Evolutionary conservation across 2,329 filamentous ascomycete genomes (phyloP).

Genomic region (Clonostachys byssicola): DNA sequence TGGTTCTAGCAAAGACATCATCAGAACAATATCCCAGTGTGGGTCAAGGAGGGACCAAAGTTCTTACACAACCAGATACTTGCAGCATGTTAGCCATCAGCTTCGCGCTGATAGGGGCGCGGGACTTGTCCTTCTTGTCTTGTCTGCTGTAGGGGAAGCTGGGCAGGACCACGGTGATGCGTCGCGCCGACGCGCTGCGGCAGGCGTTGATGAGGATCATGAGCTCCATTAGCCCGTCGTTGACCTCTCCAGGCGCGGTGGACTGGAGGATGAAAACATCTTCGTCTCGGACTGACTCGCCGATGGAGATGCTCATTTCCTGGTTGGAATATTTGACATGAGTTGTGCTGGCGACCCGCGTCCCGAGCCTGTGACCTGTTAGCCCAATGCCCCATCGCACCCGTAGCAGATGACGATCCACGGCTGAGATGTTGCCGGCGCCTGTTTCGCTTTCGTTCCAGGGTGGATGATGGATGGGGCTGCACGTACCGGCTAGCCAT

Average conservation of each 20-base stretch:
- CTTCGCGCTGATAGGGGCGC: constrained; percentile 94
- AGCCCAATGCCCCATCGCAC: too few species aligned
- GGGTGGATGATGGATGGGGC: too few species aligned
- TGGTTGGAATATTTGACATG: constrained; percentile 83
- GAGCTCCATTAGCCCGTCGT: constrained; percentile 96
- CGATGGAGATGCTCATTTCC: constrained; percentile 87
- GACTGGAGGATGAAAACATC: constrained; percentile 98
- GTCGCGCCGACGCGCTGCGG: constrained; percentile 63
- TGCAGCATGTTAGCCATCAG: constrained; percentile 97
- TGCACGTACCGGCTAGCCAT: constrained; percentile 35
- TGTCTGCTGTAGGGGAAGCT: constrained; percentile 96
- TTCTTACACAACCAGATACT: constrained; percentile 72
- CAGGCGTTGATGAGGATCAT: constrained; percentile 98
- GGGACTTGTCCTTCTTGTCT: constrained; percentile 92
- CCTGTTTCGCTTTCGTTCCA: too few species aligned
- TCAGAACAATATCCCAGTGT: background rate
- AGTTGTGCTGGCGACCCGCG: constrained; percentile 74
- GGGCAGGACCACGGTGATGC: constrained; percentile 91
- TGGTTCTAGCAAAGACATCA: constrained; percentile 23
- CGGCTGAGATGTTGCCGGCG: too few species aligned
- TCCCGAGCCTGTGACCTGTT: constrained; percentile 55
- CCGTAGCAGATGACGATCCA: too few species aligned
- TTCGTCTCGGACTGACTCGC: constrained; percentile 94
- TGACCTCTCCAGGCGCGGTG: constrained; percentile 91
- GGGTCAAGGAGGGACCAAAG: background rate